These are phyloP conservation scores for Allomyces javanicus DNA, from an alignment of 192 early-diverging fungal species.

Conservation along the genomic window DNA sequence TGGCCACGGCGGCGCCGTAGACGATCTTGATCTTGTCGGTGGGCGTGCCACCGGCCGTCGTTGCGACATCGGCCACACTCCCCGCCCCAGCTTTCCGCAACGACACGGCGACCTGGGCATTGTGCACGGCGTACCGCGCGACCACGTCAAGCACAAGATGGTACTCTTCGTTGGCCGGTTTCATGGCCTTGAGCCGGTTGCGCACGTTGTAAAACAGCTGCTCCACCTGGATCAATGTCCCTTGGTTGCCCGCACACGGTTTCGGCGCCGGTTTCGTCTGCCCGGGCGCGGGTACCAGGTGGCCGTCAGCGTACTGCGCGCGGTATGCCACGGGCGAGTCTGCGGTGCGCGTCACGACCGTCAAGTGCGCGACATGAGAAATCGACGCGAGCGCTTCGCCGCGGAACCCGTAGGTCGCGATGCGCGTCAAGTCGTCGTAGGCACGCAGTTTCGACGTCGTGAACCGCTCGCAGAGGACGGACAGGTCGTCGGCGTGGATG, in stretches of 20 bases:
- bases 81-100: slow-evolving; percentile 56
- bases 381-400: slow-evolving; percentile 96
- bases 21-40: slow-evolving; percentile 65
- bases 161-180: slow-evolving; percentile 73
- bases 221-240: slow-evolving; percentile 37
- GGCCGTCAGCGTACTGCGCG: slow-evolving; percentile 71
- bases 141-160: slow-evolving; percentile 75
- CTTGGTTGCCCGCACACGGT: slow-evolving; percentile 75
- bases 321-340: slow-evolving; percentile 57
- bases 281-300: slow-evolving; percentile 50
- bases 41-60: slow-evolving; percentile 20
- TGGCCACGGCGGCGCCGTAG: slow-evolving; percentile 60
- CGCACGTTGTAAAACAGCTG: slow-evolving; percentile 90
- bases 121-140: slow-evolving; percentile 83
- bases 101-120: slow-evolving; percentile 57
- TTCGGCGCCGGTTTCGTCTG: slow-evolving; percentile 61
- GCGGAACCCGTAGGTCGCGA: slow-evolving; percentile 87
- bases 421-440: slow-evolving; percentile 67
- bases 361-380: slow-evolving; percentile 81
- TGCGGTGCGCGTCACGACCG: slow-evolving; percentile 57
- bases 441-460: slow-evolving; percentile 77
- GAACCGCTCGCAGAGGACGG: slow-evolving; percentile 81
- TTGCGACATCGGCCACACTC: background rate
- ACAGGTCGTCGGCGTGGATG: slow-evolving; percentile 69
- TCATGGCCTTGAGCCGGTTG: slow-evolving; percentile 65